Conservation (phyloP, 441 rosid genomes). For the Adansonia madagascariensis region DNA sequence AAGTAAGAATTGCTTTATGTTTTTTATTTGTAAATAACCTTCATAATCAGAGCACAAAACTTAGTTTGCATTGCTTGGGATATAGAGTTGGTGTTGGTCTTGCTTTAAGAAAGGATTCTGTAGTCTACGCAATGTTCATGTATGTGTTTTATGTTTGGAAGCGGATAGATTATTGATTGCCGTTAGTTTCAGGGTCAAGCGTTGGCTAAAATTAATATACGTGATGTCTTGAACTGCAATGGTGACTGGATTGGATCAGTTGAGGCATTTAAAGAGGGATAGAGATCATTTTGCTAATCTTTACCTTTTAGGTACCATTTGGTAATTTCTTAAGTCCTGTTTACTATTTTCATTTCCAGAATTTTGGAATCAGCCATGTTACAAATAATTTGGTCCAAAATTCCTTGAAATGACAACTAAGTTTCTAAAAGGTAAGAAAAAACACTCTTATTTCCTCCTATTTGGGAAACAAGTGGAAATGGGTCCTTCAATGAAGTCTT, state of each 20-base stretch:
- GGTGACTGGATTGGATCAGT: conserved; percentile 84
- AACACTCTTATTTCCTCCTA: conserved; percentile 1
- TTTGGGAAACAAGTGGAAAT: conserved; percentile 16
- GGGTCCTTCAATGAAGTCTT: not conserved
- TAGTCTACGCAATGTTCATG: conserved; percentile 8
- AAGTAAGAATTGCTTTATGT: conserved; percentile 10
- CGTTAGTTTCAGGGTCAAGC: conserved; percentile 83
- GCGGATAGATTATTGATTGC: conserved; percentile 10
- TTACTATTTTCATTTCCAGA: conserved; percentile 4
- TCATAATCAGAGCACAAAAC: conserved; percentile 7
- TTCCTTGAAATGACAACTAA: not conserved
- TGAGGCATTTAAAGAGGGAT: conserved; percentile 71
- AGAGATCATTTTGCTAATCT: conserved; percentile 53
- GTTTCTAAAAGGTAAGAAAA: not conserved
- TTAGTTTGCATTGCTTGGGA: conserved; percentile 11
- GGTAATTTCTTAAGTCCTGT: not conserved
- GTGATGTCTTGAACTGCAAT: conserved; percentile 67
- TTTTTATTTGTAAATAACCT: not conserved
- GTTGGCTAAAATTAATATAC: conserved; percentile 79
- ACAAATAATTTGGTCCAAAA: not conserved
- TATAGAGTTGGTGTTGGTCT: conserved; percentile 17
- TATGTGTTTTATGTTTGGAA: not conserved
- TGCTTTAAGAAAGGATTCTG: conserved; percentile 22
- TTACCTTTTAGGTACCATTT: conserved; percentile 14
- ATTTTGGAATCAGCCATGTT: not conserved